Evolutionary conservation across 495 filamentous ascomycete genomes (phyloP), one percentile per base, ranked within the genome.

Genomic region (Aspergillus mulundensis): DNA sequence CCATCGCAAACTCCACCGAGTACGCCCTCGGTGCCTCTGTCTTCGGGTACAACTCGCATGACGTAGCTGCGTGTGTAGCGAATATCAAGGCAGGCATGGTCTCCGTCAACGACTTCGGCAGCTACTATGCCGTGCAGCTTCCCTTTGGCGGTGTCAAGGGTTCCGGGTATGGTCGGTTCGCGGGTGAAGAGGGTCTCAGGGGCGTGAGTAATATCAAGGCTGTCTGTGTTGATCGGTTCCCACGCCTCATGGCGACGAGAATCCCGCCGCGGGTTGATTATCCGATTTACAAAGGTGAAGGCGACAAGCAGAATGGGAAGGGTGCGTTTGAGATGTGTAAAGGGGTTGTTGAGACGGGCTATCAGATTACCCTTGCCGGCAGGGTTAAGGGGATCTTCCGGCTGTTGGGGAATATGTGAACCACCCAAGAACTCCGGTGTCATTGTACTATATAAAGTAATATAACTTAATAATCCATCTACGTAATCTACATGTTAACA

Each of bases 141-240:
- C 94, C 94, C 0, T 98, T 98, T 67, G 94, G 94, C 20, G 94
- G 94, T 21, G 82, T 88, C 18, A 81, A 81, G 53, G 92, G 90
- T 0, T 91, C 87, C 39, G 94, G 94, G 3, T 97, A 97, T 69
- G 94, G 95, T 6, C 75, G 94, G 15, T 97, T 98, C 75, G 94
- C 88, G 0, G 94, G 90, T 34, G 88, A 87, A 45, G 94, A 98
- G 66, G 94, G 95, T 2, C 70, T 98, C 53, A 81, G 90, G 28
- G 83, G 82, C 0, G 61, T 97, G 45, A 94, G 90, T 64, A 97
- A 96, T 73, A 58, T 84, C 23, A 98, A 97, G 76, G 79, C 88
- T 20, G 76, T 97, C 23, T 95, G 90, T 64, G 78, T 83, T 56
- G 94, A 98, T 77, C 73, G 85, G 25, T 86, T 78, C 57, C 76